A percentile compares a stretch with the other conserved stretches of the same genome.
Conservation (phyloP, 2,329 filamentous ascomycete species). For the Trichoderma polysporum region DNA sequence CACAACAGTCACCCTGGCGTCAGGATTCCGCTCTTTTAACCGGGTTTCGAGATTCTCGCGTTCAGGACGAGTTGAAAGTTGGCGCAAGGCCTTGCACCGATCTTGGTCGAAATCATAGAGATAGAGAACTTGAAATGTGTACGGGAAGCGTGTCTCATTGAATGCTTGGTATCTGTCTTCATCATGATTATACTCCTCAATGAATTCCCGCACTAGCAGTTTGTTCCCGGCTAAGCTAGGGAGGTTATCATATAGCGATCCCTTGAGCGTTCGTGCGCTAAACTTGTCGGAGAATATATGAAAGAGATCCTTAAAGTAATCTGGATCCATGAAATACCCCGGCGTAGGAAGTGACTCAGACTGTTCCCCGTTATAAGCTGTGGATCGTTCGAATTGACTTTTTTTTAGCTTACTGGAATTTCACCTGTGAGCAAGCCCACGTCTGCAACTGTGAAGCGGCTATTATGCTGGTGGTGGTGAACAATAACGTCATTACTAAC, state of each 20-base stretch:
- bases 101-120: slow-evolving; percentile 11
- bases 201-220: neutral
- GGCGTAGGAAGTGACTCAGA: neutral
- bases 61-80: neutral
- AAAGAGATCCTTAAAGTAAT: neutral
- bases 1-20: neutral
- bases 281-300: slow-evolving; percentile 2
- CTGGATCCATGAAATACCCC: neutral
- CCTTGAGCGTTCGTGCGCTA: neutral
- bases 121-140: neutral
- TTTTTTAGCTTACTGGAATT: neutral
- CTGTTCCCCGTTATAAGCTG: neutral
- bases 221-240: neutral
- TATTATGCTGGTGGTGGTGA: neutral
- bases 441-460: slow-evolving; percentile 11
- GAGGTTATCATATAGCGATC: neutral
- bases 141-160: neutral
- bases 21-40: neutral
- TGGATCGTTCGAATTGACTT: neutral
- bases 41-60: neutral
- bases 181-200: slow-evolving; percentile 2
- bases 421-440: slow-evolving; percentile 11
- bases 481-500: neutral
- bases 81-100: slow-evolving; percentile 1
- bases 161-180: neutral